phyloP scores from a whole-genome alignment of 306 rosid genomes.

The Corylus avellana region DNA sequence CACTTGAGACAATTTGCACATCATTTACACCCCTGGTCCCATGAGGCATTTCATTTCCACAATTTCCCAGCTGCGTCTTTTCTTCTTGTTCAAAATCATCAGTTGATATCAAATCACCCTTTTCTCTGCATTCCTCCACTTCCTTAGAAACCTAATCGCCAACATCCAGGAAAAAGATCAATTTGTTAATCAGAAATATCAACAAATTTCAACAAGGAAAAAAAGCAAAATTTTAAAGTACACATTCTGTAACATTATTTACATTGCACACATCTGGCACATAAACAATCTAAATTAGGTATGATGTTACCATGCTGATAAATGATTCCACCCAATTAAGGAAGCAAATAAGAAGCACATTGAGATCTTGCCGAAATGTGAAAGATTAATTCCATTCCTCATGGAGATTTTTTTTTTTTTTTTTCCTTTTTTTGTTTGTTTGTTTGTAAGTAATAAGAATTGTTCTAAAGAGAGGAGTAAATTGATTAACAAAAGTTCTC shows the following conservation, averaged over 20 bases:
- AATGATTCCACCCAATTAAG: background rate
- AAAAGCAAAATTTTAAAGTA: background rate
- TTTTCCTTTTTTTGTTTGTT: too few species aligned
- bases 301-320: background rate
- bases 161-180: background rate
- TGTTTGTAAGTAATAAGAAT: too few species aligned
- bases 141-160: slow-evolving; percentile 9
- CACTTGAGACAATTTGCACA: slow-evolving; percentile 3
- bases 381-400: background rate
- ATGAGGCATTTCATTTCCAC: slow-evolving; percentile 1
- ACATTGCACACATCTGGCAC: background rate
- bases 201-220: background rate
- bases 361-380: background rate
- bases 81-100: background rate
- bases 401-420: too few species aligned
- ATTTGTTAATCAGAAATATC: background rate
- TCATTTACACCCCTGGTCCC: background rate
- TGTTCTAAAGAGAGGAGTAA: too few species aligned
- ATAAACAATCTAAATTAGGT: background rate
- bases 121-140: background rate
- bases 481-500: too few species aligned
- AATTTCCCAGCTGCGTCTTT: background rate
- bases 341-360: background rate
- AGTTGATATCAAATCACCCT: background rate
- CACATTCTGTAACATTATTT: background rate